Evolutionary conservation across 768 basidiomycete genomes (phyloP), one percentile per base, ranked within the genome.

Genomic region (Suillus sp.): DNA sequence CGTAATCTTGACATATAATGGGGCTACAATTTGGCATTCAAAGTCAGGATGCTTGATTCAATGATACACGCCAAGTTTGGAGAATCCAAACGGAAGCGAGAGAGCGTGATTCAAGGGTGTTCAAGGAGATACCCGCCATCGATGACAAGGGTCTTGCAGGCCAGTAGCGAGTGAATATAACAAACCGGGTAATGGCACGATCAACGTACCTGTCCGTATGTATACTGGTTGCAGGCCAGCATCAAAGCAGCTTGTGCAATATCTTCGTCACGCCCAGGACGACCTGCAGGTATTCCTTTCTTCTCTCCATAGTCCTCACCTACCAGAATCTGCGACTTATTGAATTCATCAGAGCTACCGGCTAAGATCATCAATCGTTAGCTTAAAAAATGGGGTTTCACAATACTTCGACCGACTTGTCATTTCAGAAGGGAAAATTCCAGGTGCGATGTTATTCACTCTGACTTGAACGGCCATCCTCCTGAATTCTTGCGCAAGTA

Each of bases 401-500:
- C 37, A 38, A 38, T 38, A 56, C 22, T 3, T 55, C 35, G 3
- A 37, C 35, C 35, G 4, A 25, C 22, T 25, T 3, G 74, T 78
- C 74, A 78, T 78, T 67, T 78, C 76, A 42, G 73, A 73, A 2
- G 75, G 75, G 67, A 78, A 78, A 38, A 76, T 73, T 0, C 77
- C 76, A 14, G 78, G 75, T 4, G 74, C 73, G 50, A 79, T 73
- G 22, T 62, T 66, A 65, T 78, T 79, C 34, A 79, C 79, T 37
- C 78, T 69, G 27, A 79, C 69, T 20, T 70, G 59, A n/a, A 77
- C 69, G 0, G 68, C 71, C 7, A 67, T 54, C 25, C 71, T 68
- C 25, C 69, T 67, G 51, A 79, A 67, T 63, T 79, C 79, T 54
- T 74, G 70, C 8, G 79, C 78, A 20, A 80, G 73, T 48, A 77